Evolutionary conservation across 306 rosid genomes (phyloP).

Genomic region (Inga leiocalycina): DNA sequence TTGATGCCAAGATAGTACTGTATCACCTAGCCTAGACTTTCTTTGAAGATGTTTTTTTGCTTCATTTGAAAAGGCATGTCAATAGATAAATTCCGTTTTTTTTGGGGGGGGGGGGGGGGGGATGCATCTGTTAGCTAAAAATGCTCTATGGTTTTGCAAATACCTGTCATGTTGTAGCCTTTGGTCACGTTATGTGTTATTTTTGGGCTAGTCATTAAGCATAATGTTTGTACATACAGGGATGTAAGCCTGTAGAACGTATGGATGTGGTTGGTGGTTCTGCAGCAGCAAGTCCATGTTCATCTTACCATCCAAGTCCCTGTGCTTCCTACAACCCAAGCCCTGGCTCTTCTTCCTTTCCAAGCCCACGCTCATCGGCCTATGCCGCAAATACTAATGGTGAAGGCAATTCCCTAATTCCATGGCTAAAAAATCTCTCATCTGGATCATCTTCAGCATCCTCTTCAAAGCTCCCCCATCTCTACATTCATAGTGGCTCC

Average conservation of each 20-base stretch:
- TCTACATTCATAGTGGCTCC: conserved; percentile 64
- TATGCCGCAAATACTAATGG: conserved; percentile 57
- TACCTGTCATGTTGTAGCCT: conserved; percentile 1
- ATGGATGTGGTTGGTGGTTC: conserved; percentile 69
- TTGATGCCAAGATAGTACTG: background rate
- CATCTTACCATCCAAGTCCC: conserved; percentile 80
- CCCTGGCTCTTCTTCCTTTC: conserved; percentile 88
- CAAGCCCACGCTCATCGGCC: conserved; percentile 77
- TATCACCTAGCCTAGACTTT: background rate
- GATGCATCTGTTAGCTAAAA: background rate
- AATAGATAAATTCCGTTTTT: background rate
- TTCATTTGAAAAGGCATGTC: background rate
- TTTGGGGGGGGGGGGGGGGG: background rate
- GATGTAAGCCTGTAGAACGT: conserved; percentile 75
- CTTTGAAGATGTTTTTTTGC: background rate
- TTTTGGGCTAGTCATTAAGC: conserved; percentile 11
- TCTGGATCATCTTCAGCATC: conserved; percentile 76
- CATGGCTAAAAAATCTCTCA: conserved; percentile 91
- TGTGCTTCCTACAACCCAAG: conserved; percentile 91
- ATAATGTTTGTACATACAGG: conserved; percentile 52
- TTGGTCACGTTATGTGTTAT: background rate
- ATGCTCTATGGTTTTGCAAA: background rate
- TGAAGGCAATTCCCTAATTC: conserved; percentile 78
- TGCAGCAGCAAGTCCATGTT: conserved; percentile 65
- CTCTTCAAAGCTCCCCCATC: conserved; percentile 70